Conservation (phyloP, 345 rosid genomes). For the Ceriops decandra region DNA sequence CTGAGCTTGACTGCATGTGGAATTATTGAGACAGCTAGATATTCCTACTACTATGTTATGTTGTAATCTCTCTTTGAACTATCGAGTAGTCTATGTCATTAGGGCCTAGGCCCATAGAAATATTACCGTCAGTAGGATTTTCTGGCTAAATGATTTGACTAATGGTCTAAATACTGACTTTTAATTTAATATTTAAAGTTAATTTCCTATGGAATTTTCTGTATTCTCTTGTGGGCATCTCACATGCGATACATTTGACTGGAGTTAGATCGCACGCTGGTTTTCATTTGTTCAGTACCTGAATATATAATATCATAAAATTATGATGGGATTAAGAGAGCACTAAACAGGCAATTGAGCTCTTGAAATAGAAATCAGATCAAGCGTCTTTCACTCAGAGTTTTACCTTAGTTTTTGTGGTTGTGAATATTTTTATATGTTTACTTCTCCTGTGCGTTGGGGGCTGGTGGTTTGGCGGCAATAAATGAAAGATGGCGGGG, state of each 20-base stretch:
- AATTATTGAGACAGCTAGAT: constrained; percentile 12
- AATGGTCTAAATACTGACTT: background rate
- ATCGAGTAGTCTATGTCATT: too few species aligned
- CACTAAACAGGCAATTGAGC: too few species aligned
- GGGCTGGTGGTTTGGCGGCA: background rate
- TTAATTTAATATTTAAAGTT: background rate
- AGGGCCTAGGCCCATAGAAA: background rate
- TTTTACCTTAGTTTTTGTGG: too few species aligned
- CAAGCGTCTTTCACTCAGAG: too few species aligned
- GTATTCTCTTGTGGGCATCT: too few species aligned
- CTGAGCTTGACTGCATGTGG: constrained; percentile 84
- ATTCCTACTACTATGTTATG: background rate
- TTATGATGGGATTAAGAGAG: too few species aligned
- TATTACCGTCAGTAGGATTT: background rate
- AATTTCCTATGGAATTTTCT: too few species aligned
- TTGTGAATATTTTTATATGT: background rate
- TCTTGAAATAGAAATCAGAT: too few species aligned
- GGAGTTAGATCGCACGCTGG: too few species aligned
- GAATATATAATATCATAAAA: too few species aligned
- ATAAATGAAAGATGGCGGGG: background rate
- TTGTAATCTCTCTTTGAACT: background rate
- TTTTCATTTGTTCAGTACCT: too few species aligned
- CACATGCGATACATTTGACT: too few species aligned
- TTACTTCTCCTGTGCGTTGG: background rate
- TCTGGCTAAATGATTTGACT: background rate